phyloP scores from a whole-genome alignment of 805 yeast species.

The Kuraishia molischiana region DNA sequence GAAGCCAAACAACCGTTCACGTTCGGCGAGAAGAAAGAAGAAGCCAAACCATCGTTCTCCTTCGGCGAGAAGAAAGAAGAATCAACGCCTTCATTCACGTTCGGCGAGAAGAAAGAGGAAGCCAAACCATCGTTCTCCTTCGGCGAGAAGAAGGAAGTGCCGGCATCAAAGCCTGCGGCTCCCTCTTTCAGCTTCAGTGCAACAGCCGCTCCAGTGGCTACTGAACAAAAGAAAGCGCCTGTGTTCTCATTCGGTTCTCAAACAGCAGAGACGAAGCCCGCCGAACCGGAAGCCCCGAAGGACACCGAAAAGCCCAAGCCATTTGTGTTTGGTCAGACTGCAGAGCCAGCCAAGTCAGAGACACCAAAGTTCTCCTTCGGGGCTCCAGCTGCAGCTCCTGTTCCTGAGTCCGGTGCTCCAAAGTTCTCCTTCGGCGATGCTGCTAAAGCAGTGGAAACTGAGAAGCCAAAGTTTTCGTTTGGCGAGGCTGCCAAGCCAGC shows the following conservation, averaged over 20 bases:
- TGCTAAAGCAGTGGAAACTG: neutral
- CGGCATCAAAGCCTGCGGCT: too few relatives aligned
- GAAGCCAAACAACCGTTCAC: neutral
- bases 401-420: neutral
- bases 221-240: too few relatives aligned
- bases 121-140: neutral
- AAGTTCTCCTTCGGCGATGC: neutral
- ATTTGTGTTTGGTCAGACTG: neutral
- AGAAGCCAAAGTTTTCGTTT: constrained; percentile 1
- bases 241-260: neutral
- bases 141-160: neutral
- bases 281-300: neutral
- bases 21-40: neutral
- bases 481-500: neutral
- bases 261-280: too few relatives aligned
- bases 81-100: neutral
- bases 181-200: too few relatives aligned
- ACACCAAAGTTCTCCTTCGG: neutral
- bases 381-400: too few relatives aligned
- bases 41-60: neutral
- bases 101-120: neutral
- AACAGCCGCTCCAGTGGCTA: too few relatives aligned
- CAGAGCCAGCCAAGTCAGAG: neutral
- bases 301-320: neutral
- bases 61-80: too few relatives aligned